Percentiles rank a stretch among this genome's conserved stretches.
phyloP scores from a whole-genome alignment of 2,329 filamentous ascomycete genomes.

The Apiospora kogelbergensis region DNA sequence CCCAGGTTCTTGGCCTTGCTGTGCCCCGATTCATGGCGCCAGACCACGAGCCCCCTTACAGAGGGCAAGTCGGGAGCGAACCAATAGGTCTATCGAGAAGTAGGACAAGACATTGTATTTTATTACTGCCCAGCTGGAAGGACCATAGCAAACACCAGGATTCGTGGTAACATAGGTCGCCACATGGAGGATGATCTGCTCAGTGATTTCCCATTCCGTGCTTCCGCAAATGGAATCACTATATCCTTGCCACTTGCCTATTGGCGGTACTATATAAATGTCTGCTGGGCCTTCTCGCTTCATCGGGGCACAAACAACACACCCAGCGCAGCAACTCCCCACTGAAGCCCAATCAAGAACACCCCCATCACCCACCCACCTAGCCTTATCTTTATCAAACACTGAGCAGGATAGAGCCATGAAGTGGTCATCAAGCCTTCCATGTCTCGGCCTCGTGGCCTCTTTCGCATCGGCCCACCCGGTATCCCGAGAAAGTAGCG shows the following conservation, averaged over 20 bases:
- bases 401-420: neutral
- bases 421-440: neutral
- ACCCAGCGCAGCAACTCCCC: neutral
- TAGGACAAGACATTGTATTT: neutral
- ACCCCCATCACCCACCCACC: neutral
- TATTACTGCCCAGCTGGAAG: neutral
- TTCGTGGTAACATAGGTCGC: neutral
- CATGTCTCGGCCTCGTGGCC: neutral
- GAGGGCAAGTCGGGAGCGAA: neutral
- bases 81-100: neutral
- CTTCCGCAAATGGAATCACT: neutral
- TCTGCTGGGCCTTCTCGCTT: neutral
- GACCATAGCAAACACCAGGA: neutral
- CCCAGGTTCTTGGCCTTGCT: neutral
- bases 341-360: neutral
- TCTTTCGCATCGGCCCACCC: neutral
- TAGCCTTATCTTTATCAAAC: neutral
- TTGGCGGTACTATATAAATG: slow-evolving; percentile 5
- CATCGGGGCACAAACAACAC: neutral
- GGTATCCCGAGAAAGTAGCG: neutral
- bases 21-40: neutral
- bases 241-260: neutral
- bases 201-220: neutral
- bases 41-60: neutral
- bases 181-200: neutral